Evolutionary conservation across 1,139 yeast species (phyloP).

Genomic region (Nakaseomyces sp.): DNA sequence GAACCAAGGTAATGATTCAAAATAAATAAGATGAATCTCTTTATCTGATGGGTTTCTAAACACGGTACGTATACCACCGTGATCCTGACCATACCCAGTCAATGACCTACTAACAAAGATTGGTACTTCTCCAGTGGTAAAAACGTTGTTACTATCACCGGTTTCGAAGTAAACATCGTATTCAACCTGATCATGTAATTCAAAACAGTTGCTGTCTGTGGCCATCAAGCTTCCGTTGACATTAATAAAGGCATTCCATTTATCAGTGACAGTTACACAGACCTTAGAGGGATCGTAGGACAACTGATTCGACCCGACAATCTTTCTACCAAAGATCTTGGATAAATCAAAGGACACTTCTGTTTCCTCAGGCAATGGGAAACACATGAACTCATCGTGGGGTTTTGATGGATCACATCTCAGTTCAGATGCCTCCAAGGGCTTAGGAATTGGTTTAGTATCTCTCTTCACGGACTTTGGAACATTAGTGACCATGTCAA

Average conservation of each 20-base stretch:
- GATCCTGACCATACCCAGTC: conserved; percentile 86
- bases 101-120: conserved; percentile 72
- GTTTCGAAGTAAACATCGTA: conserved; percentile 38
- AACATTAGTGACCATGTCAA: conserved; percentile 67
- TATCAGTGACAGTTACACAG: conserved; percentile 37
- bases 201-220: conserved; percentile 32
- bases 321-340: conserved; percentile 59
- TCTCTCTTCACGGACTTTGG: conserved; percentile 56
- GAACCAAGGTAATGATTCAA: conserved; percentile 90
- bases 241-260: conserved; percentile 39
- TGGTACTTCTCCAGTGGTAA: conserved; percentile 46
- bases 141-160: conserved; percentile 33
- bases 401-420: conserved; percentile 62
- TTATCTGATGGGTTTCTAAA: conserved; percentile 54
- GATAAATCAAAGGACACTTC: conserved; percentile 48
- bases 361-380: conserved; percentile 56
- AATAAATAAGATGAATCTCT: conserved; percentile 49
- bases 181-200: conserved; percentile 31
- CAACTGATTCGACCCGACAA: conserved; percentile 57
- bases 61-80: conserved; percentile 79
- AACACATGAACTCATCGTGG: conserved; percentile 58
- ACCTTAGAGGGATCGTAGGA: conserved; percentile 37
- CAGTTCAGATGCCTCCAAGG: conserved; percentile 56
- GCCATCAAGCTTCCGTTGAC: conserved; percentile 27
- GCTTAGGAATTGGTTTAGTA: conserved; percentile 71